Evolutionary conservation across 2,329 filamentous ascomycete species (phyloP).

Genomic region (Cercospora zeae-maydis): DNA sequence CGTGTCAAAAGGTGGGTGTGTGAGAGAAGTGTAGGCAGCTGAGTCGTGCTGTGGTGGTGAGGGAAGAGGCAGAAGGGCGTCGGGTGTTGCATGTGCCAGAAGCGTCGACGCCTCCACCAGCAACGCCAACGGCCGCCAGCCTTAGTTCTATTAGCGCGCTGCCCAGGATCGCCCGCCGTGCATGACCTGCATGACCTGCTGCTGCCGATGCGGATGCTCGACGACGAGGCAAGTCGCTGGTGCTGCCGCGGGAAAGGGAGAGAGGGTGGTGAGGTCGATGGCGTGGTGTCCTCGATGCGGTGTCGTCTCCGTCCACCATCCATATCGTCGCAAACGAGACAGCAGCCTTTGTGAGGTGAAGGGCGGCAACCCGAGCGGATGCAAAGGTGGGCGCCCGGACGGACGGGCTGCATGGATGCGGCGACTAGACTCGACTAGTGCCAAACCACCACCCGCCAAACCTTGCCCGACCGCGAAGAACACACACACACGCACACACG

Average conservation of each 20-base stretch:
- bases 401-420: background rate
- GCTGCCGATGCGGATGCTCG: background rate
- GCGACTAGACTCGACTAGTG: background rate
- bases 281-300: too few relatives aligned
- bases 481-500: too few relatives aligned
- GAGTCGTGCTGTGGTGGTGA: too few relatives aligned
- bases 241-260: background rate
- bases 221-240: background rate
- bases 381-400: too few relatives aligned
- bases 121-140: background rate
- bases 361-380: too few relatives aligned
- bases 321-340: too few relatives aligned
- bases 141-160: too few relatives aligned
- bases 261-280: background rate
- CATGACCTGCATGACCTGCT: background rate
- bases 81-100: background rate
- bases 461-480: background rate
- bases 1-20: background rate
- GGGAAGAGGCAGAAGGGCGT: too few relatives aligned
- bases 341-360: too few relatives aligned
- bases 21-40: background rate
- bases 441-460: slow-evolving; percentile 1
- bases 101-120: background rate
- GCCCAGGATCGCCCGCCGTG: background rate
- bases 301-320: too few relatives aligned